Evolutionary conservation across 1,284 basidiomycete species (phyloP).

Genomic region (Moesziomyces aphidis): DNA sequence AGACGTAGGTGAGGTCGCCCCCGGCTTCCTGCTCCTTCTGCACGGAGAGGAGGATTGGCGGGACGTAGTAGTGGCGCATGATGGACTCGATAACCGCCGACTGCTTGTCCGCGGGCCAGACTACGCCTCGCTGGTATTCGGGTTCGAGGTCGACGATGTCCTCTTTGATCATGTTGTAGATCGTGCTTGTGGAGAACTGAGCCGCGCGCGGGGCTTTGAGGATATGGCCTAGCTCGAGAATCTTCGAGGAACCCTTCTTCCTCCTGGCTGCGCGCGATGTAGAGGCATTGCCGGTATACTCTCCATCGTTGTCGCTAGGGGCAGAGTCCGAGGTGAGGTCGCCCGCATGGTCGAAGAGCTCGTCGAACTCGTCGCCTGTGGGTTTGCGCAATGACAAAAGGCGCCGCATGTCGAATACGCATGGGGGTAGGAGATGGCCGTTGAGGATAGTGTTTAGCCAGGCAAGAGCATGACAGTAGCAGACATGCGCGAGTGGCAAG

Average conservation of each 20-base stretch:
- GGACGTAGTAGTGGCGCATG: conserved; percentile 56
- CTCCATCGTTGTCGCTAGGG: conserved; percentile 16
- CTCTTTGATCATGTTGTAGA: conserved; percentile 36
- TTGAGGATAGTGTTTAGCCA: too few relatives aligned
- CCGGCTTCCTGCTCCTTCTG: conserved; percentile 5
- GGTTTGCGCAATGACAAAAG: not conserved
- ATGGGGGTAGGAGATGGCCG: too few relatives aligned
- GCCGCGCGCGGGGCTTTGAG: conserved; percentile 36
- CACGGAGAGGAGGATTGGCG: conserved; percentile 50
- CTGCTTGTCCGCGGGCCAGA: conserved; percentile 50
- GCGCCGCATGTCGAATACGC: too few relatives aligned
- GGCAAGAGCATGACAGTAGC: not conserved
- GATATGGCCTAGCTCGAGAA: conserved; percentile 39
- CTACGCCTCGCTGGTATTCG: conserved; percentile 56
- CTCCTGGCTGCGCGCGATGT: not conserved
- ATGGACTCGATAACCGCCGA: conserved; percentile 56
- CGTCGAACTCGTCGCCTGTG: conserved; percentile 35
- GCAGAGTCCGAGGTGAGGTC: conserved; percentile 11
- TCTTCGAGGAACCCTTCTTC: conserved; percentile 49
- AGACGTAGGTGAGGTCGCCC: conserved; percentile 33
- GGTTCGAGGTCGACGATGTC: conserved; percentile 52
- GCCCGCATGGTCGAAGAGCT: conserved; percentile 36
- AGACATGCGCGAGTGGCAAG: not conserved
- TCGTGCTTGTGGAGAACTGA: conserved; percentile 27
- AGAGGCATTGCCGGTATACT: conserved; percentile 9